These are phyloP conservation scores for Echinochloa phyllopogon DNA, from an alignment of 176 grass and related monocot species.

Conservation along the genomic window DNA sequence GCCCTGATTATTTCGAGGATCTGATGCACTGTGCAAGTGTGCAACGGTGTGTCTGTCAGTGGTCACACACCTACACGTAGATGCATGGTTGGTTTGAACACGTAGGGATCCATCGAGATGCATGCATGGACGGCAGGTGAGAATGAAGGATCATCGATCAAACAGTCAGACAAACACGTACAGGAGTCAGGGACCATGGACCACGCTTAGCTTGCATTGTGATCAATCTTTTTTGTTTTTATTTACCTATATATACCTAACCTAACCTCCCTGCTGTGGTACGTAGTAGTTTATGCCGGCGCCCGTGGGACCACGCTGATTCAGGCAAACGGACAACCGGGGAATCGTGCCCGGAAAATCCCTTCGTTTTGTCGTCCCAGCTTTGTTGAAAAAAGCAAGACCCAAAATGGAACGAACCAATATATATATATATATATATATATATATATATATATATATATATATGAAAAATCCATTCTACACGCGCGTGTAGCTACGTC, in stretches of 20 bases:
- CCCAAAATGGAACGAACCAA: not conserved
- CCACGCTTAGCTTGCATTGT: not conserved
- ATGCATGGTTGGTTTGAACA: too few relatives aligned
- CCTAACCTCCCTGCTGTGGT: not conserved
- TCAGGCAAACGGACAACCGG: constrained; percentile 19
- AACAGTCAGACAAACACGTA: not conserved
- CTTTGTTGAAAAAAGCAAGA: too few relatives aligned
- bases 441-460: too few relatives aligned
- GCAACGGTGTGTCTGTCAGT: too few relatives aligned
- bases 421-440: too few relatives aligned
- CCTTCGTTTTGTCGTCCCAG: not conserved
- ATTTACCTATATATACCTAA: not conserved
- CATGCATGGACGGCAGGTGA: not conserved
- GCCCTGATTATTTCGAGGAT: not conserved
- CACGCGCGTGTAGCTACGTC: too few relatives aligned
- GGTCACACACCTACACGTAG: too few relatives aligned
- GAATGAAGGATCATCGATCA: not conserved
- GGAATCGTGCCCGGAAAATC: not conserved
- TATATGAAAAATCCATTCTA: too few relatives aligned
- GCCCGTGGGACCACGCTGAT: constrained; percentile 19
- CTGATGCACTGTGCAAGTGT: not conserved
- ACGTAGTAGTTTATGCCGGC: not conserved
- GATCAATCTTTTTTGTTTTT: not conserved
- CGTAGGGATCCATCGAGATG: too few relatives aligned
- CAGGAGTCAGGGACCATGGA: not conserved